Percentiles rank a stretch among this genome's conserved stretches.
Evolutionary conservation across 495 filamentous ascomycete species (phyloP).

Genomic region (Tuber indicum): DNA sequence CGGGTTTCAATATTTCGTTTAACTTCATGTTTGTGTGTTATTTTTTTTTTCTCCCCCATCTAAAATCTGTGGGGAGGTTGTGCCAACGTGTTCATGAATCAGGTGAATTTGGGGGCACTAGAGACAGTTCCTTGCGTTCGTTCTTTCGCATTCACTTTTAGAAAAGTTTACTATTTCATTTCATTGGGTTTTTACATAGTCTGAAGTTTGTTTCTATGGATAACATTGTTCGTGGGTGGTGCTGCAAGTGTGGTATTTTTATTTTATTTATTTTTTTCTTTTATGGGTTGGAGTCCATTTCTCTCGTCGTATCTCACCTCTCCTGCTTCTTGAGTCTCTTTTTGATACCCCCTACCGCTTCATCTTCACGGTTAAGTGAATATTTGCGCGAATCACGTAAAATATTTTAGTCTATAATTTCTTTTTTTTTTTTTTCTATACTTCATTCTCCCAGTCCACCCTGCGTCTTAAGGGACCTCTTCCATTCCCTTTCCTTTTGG

Average conservation of each 20-base stretch:
- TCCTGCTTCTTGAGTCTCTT: not conserved
- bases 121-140: not conserved
- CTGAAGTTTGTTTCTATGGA: not conserved
- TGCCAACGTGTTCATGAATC: constrained; percentile 5
- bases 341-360: not conserved
- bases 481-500: not conserved
- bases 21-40: constrained; percentile 22
- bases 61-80: not conserved
- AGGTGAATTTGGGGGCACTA: not conserved
- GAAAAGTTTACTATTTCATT: not conserved
- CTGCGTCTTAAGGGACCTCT: not conserved
- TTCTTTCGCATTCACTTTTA: not conserved
- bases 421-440: not conserved
- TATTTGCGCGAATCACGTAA: not conserved
- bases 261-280: not conserved
- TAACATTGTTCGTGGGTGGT: not conserved
- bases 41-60: constrained; percentile 4
- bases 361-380: not conserved
- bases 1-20: constrained; percentile 28
- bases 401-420: not conserved
- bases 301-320: not conserved
- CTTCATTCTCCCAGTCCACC: not conserved
- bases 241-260: not conserved
- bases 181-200: constrained; percentile 1
- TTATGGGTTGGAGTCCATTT: not conserved